Evolutionary conservation across 495 filamentous ascomycete species (phyloP), one percentile per base, ranked within the genome.

Genomic region (Clohesyomyces aquaticus): DNA sequence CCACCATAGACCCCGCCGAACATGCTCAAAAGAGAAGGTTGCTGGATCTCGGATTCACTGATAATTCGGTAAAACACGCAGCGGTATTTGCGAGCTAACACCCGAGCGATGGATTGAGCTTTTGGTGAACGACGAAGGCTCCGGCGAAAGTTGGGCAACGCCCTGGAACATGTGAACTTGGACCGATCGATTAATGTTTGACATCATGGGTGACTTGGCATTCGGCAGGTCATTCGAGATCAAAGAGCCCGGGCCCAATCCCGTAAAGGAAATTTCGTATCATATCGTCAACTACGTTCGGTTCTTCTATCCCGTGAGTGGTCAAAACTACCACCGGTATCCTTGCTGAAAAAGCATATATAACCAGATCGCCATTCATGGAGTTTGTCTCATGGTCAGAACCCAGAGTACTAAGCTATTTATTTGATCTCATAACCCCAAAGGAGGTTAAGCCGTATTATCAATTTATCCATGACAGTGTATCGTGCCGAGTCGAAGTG

Each of bases 241-340:
- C 41, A 66, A 66, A 28, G 55, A 66, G 25, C 47, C 55, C 0
- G 63, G 55, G 16, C 19, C 59, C 26, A 60, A 66, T 23, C 11
- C 16, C 14, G 12, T 48, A 54, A 57, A 69, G 12, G 57, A 72
- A 14, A 49, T 78, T 18, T 55, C 69, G 0, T 59, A 73, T 10
- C 55, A 49, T 41, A 46, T 69, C n/a, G 58, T 67, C 14, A 35
- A 46, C 19, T 66, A 75, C 2, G 22, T 66, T 27, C 2, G 1
- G n/a, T 48, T 60, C 26, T 48, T 29, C 19, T 66, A 66, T 41
- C 29, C 19, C 47, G 63, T 66, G 55, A 14, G 43, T 16, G 18
- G 26, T 27, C 14, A 2, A 45, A 25, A n/a, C 22, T 59, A 1
- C 3, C 18, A 23, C 12, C 22, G 18, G n/a, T n/a, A n/a, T 56